Evolutionary conservation across 2,329 filamentous ascomycete genomes (phyloP).

Genomic region (Paraphoma sp.): DNA sequence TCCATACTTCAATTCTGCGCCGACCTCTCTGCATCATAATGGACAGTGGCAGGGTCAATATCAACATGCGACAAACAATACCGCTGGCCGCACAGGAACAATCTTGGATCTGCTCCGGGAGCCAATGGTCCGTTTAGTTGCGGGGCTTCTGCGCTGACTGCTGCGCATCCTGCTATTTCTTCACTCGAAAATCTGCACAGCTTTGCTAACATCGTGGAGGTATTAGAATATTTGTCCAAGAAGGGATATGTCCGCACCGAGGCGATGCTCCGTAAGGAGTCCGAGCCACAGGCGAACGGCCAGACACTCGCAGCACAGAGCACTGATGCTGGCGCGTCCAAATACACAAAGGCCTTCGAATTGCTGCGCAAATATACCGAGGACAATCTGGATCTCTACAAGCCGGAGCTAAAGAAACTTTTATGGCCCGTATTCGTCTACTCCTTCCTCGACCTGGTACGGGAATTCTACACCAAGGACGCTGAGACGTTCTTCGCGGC

Average conservation of each 20-base stretch:
- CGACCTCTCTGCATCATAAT: background rate
- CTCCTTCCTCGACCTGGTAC: constrained; percentile 82
- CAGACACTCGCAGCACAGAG: constrained; percentile 71
- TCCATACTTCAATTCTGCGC: background rate
- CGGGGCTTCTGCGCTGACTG: background rate
- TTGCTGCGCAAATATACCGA: constrained; percentile 84
- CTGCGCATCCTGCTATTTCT: background rate
- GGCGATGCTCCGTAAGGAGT: constrained; percentile 89
- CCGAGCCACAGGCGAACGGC: constrained; percentile 82
- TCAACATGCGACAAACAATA: background rate
- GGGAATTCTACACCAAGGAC: constrained; percentile 73
- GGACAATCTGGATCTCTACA: constrained; percentile 88
- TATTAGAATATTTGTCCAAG: constrained; percentile 95
- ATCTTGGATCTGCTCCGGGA: background rate
- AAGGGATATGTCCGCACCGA: constrained; percentile 94
- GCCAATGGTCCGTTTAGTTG: background rate
- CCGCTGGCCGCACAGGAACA: background rate
- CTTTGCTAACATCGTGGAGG: constrained; percentile 52
- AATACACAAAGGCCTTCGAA: constrained; percentile 77
- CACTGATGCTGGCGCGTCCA: constrained; percentile 74
- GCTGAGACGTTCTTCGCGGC: constrained; percentile 75
- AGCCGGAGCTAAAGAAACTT: constrained; percentile 87
- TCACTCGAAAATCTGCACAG: background rate
- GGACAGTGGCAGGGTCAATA: background rate
- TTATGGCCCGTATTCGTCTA: constrained; percentile 96